Base-by-base conservation (phyloP, 2,329 filamentous ascomycete genomes). In the Paraconiothyrium brasiliense region DNA sequence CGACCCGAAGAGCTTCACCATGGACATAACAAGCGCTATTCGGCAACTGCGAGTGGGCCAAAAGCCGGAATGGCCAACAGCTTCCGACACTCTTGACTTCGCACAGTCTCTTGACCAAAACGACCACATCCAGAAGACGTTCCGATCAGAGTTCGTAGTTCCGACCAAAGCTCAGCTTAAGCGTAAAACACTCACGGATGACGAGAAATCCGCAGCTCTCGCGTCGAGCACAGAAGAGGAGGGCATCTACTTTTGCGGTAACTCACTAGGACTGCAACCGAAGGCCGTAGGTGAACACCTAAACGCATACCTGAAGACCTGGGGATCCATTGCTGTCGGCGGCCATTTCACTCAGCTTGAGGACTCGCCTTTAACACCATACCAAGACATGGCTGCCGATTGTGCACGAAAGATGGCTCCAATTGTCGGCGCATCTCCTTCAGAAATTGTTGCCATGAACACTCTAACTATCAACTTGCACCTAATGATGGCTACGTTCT, bases 401-500 rank as follows among this genome's bases (percentile, higher is more conserved):
- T 91, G 91, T 34, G 87, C 91, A 16, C 82, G 83, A 54, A 85
- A 89, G 68, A 91, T 91, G 77, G 87, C 90, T 2, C 87, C 86
- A 20, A 83, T 97, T 16, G 90, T 97, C 11, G 93, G 93, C 22
- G 91, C 92, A 0, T 81, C 85, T 1, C 79, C 88, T 1, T 84
- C 84, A 43, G 93, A 97, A 78, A 89, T 97, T 27, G 92, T 92
- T 55, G 87, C 93, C 37, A 97, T 97, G 93, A 92, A 93, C 76
- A 93, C 91, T 0, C 79, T 97, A 68, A 96, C 92, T 1, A 87
- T 85, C 37, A 96, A 96, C 76, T 77, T 96, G 58, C 92, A 96
- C 73, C 77, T 95, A n/a, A 83, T 95, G 75, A 88, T 96, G 89
- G 90, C 90, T 3, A 91, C 90, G 75, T 96, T 96, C 79, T 96